Percentiles rank a stretch among this genome's conserved stretches.
Evolutionary conservation across 139 green algal species (phyloP).

Genomic region (Tetraselmis chui): DNA sequence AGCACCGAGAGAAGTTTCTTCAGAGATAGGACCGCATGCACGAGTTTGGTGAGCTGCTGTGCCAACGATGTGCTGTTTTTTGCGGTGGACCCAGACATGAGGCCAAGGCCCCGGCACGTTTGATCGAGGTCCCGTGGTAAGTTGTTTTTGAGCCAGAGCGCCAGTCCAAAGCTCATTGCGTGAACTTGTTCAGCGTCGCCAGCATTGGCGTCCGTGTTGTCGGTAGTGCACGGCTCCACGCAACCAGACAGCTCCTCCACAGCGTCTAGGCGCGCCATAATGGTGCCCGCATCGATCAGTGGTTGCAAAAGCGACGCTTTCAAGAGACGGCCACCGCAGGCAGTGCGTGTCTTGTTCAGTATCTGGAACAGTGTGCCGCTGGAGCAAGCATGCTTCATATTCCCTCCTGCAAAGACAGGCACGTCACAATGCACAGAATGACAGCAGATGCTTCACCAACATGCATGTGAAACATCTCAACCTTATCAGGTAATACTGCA

Average conservation of each 20-base stretch:
- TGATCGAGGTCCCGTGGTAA: neutral
- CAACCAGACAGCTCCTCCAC: neutral
- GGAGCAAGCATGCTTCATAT: neutral
- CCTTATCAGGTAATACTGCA: too few relatives aligned
- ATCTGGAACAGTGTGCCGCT: neutral
- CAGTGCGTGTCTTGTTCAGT: neutral
- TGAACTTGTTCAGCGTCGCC: too few relatives aligned
- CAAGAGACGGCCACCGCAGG: neutral
- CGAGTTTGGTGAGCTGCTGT: neutral
- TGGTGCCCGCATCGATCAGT: neutral
- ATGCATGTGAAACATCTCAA: too few relatives aligned
- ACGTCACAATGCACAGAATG: too few relatives aligned
- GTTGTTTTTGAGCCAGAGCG: neutral
- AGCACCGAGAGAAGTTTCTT: neutral
- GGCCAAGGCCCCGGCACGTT: neutral
- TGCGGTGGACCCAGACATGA: neutral
- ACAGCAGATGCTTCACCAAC: too few relatives aligned
- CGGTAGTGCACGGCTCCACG: too few relatives aligned
- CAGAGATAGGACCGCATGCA: neutral
- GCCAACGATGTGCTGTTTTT: neutral
- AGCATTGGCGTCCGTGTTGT: too few relatives aligned
- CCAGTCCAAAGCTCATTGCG: neutral
- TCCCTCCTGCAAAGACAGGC: neutral
- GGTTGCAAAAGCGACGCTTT: conserved; percentile 7
- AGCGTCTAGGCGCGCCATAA: neutral